Base-by-base conservation (phyloP, 2,329 filamentous ascomycete genomes). In the Penicillium sp. region DNA sequence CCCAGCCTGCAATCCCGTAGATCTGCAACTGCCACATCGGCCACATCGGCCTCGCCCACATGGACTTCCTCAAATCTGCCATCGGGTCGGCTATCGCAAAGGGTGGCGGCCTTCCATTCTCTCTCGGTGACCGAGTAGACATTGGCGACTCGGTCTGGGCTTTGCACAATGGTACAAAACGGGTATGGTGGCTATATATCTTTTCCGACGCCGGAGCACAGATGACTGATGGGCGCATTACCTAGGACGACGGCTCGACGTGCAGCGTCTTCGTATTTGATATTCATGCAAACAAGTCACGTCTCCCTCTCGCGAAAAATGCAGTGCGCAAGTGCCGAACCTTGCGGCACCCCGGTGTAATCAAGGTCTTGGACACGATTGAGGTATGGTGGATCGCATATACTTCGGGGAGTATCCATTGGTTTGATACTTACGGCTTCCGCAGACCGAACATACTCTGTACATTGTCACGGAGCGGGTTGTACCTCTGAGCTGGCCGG, bases 231-330 rank as follows among this genome's bases (percentile, higher is more conserved):
- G 53, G n/a, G 18, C 14, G 43, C 44, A 14, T n/a, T 21, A 16
- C 54, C 31, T 64, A 97, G 92, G 92, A 97, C 77, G 93, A 97
- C 72, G 87, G 90, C 32, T 96, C 92, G 4, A 87, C 90, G 66
- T 99, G 94, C 77, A 97, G 92, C 77, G 92, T 99, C 62, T 96
- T 99, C 77, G 90, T 92, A 63, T 99, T 99, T 79, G 93, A 99
- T 72, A 83, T 95, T 52, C 82, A 83, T 55, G 80, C 88, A 54
- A 93, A 96, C 72, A 90, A 87, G 72, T 87, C 89, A 41, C 86
- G 88, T 51, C 77, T 97, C 21, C 89, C 92, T 39, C 83, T 99
- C 49, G 94, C 94, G 49, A 91, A 88, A 75, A 99, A 99, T 78
- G 92, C 93, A 42, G 82, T 97, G 61, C 91, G 93, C 71, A 99